These are phyloP conservation scores for Myriosclerotinia duriaeana DNA, from an alignment of 2,329 filamentous ascomycete genomes.

Conservation along the genomic window DNA sequence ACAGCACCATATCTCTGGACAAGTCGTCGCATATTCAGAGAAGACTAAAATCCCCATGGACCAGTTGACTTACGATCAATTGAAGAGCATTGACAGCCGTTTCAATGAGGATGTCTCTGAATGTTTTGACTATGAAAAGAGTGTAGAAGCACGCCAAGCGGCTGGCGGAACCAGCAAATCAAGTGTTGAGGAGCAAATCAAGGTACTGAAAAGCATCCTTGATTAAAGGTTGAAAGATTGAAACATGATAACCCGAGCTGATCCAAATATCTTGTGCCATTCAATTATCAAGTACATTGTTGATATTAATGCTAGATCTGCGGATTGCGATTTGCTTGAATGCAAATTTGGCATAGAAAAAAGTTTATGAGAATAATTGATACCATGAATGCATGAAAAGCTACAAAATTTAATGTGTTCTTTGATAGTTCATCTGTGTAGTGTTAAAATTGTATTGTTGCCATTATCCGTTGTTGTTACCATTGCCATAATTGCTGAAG, in stretches of 20 bases:
- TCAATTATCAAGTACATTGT: constrained; percentile 9
- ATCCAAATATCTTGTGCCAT: neutral
- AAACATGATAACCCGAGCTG: neutral
- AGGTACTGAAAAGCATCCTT: constrained; percentile 46
- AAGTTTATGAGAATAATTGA: constrained; percentile 7
- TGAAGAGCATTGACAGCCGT: constrained; percentile 65
- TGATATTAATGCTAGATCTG: constrained; percentile 7
- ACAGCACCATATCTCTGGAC: constrained; percentile 70
- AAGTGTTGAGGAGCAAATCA: constrained; percentile 63
- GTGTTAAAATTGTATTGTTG: neutral
- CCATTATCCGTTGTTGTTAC: neutral
- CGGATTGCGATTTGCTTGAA: neutral
- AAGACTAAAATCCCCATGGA: constrained; percentile 66
- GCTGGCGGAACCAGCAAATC: constrained; percentile 76
- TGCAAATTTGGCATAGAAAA: neutral
- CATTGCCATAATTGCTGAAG: neutral
- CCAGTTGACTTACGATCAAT: constrained; percentile 60
- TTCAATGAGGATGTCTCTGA: constrained; percentile 70
- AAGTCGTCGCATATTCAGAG: constrained; percentile 71
- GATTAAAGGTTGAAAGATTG: neutral
- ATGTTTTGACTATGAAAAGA: constrained; percentile 77
- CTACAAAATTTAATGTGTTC: neutral
- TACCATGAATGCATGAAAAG: constrained; percentile 6
- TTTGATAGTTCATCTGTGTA: neutral
- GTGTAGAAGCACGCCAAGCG: constrained; percentile 75